phyloP scores from a whole-genome alignment of 352 stramenopile species.

The Peronospora farinosa region DNA sequence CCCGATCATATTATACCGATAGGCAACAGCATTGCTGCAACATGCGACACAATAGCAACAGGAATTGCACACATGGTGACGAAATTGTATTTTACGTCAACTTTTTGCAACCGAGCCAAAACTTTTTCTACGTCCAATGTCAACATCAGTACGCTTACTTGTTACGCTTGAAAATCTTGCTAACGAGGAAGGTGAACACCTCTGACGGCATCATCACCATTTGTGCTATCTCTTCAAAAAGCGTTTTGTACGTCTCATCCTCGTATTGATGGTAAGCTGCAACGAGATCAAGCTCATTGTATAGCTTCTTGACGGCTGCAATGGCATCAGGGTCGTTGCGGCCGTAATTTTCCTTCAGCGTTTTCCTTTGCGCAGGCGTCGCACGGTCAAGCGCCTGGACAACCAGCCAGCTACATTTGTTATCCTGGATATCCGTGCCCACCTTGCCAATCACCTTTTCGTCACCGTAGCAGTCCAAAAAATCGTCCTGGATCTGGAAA shows the following conservation, averaged over 20 bases:
- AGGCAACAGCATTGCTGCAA: slow-evolving; percentile 4
- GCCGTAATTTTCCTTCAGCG: slow-evolving; percentile 91
- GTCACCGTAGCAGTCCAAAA: slow-evolving; percentile 96
- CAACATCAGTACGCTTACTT: slow-evolving; percentile 66
- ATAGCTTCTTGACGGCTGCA: slow-evolving; percentile 91
- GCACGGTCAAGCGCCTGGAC: slow-evolving; percentile 88
- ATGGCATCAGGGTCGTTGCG: slow-evolving; percentile 73
- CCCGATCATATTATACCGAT: slow-evolving; percentile 81
- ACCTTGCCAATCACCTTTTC: slow-evolving; percentile 90
- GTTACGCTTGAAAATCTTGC: slow-evolving; percentile 95
- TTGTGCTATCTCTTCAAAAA: slow-evolving; percentile 74
- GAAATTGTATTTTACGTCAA: not conserved
- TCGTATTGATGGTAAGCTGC: slow-evolving; percentile 91
- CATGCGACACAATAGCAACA: not conserved
- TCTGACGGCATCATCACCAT: slow-evolving; percentile 84
- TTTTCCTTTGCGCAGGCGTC: slow-evolving; percentile 60
- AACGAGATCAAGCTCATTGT: slow-evolving; percentile 88
- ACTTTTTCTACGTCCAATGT: not conserved
- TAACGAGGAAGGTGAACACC: slow-evolving; percentile 91
- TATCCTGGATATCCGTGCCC: slow-evolving; percentile 99
- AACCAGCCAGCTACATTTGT: slow-evolving; percentile 98
- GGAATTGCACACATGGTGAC: not conserved
- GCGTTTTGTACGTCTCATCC: slow-evolving; percentile 83
- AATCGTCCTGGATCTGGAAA: slow-evolving; percentile 99
- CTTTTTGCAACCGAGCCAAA: not conserved